Base-by-base conservation (phyloP, 805 yeast species). In the Starmerella khaoyaiensis region DNA sequence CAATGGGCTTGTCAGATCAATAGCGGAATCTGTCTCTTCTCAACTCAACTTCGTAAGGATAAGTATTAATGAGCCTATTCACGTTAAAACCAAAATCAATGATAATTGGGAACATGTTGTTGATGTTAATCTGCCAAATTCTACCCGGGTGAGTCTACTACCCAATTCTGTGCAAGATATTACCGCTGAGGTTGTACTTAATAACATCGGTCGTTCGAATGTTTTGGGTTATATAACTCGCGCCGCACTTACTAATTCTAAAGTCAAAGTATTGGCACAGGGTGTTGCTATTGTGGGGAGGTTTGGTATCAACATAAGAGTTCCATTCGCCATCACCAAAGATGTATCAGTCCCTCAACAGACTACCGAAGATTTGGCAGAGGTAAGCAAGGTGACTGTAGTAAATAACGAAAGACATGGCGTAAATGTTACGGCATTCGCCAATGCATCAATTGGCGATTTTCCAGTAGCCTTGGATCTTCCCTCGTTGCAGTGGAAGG, bases 401-500 rank as follows among this genome's bases (percentile, higher is more conserved):
- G 15, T 22, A 6, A 5, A 29, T 1, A 14, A 24, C 2, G 19
- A 9, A 12, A 18, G 21, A 8, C 21, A 33, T 10, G 33, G 28
- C 16, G 23, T 41, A 9, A 29, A 36, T 10, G 27, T 46, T 5
- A 30, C 31, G 25, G 48, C 46, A 16, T 28, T 38, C 9, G 40
- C 36, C 10, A 39, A 37, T 16, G 39, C 43, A 1, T 25, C 39
- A 11, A 32, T 42, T 5, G 29, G 24, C 19, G 33, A 36, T 12
- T 35, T 38, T 25, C 36, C 41, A 9, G 26, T 50, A 8, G 26
- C 42, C 2, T 57, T 49, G 9, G 14, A 24, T 27, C 19, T 57
- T n/a, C 62, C 62, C 1, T 30, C 40, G 7, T 26, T 55, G 18
- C 22, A 35, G 5, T 57, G 62, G 62, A 28, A 31, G 1, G 32